Conservation (phyloP, 208 protist species). For the Wallacemonas sp. region DNA sequence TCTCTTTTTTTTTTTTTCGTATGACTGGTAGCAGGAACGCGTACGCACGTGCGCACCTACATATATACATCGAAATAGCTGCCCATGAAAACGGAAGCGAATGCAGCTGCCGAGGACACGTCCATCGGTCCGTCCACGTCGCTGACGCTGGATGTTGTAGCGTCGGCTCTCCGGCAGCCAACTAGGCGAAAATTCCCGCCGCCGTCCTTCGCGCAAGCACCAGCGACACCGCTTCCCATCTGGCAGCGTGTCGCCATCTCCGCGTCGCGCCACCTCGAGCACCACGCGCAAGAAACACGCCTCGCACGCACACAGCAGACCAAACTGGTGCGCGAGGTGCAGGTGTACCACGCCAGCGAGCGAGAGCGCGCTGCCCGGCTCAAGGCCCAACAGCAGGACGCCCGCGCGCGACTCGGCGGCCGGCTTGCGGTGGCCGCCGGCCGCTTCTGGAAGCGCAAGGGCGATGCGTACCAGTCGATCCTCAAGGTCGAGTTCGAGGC, state of each 20-base stretch:
- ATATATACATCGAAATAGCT: too few relatives aligned
- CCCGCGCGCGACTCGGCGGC: conserved; percentile 46
- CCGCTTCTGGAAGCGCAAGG: conserved; percentile 55
- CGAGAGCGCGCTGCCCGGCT: conserved; percentile 48
- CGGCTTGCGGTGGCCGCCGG: conserved; percentile 34
- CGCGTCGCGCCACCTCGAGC: conserved; percentile 28
- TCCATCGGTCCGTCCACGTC: not conserved
- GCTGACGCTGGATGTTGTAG: conserved; percentile 4
- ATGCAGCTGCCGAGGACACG: not conserved
- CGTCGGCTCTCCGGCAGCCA: conserved; percentile 12
- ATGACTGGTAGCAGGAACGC: too few relatives aligned
- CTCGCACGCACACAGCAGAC: conserved; percentile 21
- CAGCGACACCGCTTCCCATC: conserved; percentile 41
- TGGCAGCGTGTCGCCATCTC: conserved; percentile 75
- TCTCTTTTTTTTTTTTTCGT: not conserved
- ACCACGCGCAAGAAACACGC: conserved; percentile 22
- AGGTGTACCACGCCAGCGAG: conserved; percentile 48
- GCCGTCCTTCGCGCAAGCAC: conserved; percentile 48
- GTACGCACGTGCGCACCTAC: too few relatives aligned
- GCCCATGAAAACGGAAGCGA: conserved; percentile 12
- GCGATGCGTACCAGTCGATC: conserved; percentile 67
- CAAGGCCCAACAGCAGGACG: conserved; percentile 55
- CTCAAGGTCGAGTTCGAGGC: conserved; percentile 73
- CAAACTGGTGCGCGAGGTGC: conserved; percentile 48
- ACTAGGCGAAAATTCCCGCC: conserved; percentile 23